phyloP scores from a whole-genome alignment of 139 green algal species.

The Pseudopediastrum boryanum region DNA sequence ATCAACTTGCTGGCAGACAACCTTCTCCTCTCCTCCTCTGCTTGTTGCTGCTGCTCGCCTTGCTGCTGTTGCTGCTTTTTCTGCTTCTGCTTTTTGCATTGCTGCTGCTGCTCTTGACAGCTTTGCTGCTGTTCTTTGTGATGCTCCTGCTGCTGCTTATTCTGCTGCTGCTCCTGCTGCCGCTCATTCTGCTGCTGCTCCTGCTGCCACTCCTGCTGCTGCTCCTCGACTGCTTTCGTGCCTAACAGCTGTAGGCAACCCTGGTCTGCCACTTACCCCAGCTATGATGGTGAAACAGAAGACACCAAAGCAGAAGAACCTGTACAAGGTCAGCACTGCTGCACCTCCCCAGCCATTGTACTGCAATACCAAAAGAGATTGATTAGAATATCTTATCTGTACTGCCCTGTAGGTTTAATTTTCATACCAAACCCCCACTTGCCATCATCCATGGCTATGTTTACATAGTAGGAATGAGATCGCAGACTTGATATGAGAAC shows the following conservation, averaged over 20 bases:
- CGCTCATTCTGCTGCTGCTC: not conserved
- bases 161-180: not conserved
- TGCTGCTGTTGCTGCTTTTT: not conserved
- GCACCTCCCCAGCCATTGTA: not conserved
- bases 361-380: not conserved
- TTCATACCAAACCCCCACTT: no score
- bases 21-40: not conserved
- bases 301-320: not conserved
- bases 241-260: not conserved
- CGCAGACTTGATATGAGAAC: not conserved
- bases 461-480: not conserved
- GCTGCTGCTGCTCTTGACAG: not conserved
- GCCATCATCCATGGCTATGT: not conserved
- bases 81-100: not conserved
- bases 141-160: not conserved
- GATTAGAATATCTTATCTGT: not conserved
- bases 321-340: conserved; percentile 3
- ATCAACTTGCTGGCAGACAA: conserved; percentile 4
- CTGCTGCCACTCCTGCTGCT: not conserved
- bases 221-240: not conserved
- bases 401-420: not conserved
- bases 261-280: not conserved
- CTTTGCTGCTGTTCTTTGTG: not conserved
- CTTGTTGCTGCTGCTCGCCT: not conserved
- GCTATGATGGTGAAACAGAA: not conserved